Base-by-base conservation (phyloP, 257 asterid genomes). In the Solanum sitiens region DNA sequence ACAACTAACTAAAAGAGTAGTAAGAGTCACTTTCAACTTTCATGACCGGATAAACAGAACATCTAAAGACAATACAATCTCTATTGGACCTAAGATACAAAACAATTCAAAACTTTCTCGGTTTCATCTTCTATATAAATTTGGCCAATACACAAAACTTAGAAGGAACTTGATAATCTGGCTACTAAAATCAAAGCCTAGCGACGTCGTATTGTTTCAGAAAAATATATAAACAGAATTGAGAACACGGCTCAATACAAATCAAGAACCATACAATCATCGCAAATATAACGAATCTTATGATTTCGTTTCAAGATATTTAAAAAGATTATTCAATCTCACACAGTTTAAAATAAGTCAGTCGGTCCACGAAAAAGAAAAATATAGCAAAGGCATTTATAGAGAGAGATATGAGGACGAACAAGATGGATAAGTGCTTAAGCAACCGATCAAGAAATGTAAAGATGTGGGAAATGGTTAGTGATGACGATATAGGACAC, bases 381-480 rank as follows among this genome's bases (percentile, higher is more conserved):
- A 32, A 83, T 15, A 56, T 53, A 23, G 10, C 44, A 45, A 83
- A 83, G 16, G 3, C 73, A 68, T 68, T 68, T 10, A 68, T 35
- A 12, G 32, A 27, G 47, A 63, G 32, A 53, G 23, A 39, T 6
- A 61, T 21, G 35, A 37, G 25, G 47, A 86, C 92, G 87, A 91
- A 95, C 97, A 68, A 95, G 96, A 91, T 94, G 95, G 13, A 91
- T 92, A n/a, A 96, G 98, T 63, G 96, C 94, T 83, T 89, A 91
- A 86, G 44, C 44, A 10, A 40, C 11, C 44, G n/a, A n/a, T n/a
- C n/a, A n/a, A n/a, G n/a, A n/a, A n/a, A n/a, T n/a, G 11, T 11
- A 40, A 40, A 40, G 44, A 8, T 40, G 11, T 8, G 44, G 44
- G 44, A 40, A 40, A 40, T 40, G 11, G 44, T 40, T 40, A 40